Base-by-base conservation (phyloP, 108 stramenopile species). In the Pseudonitzschia delicatissima region DNA sequence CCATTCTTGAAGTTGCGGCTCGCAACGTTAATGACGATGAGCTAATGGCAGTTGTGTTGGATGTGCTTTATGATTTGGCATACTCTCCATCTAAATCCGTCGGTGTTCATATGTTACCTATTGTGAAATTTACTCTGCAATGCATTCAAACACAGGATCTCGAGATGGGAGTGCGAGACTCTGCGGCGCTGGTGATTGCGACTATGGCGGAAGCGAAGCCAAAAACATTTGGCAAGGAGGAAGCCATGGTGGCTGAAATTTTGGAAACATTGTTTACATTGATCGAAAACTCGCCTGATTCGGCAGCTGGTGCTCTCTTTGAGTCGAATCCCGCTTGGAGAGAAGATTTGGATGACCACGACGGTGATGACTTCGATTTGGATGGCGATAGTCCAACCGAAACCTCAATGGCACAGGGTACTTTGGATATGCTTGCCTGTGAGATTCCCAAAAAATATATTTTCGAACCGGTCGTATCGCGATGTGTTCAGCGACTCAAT, bases 361-460 rank as follows among this genome's bases (percentile, higher is more conserved):
- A 87, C 20, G 87, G 87, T 49, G 88, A 91, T 31, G 86, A 86
- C 49, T 87, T 86, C 26, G 86, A 85, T 26, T 83, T 81, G 39
- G 87, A 87, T 33, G 64, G 77, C 52, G 92, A 92, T 47, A 85
- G 85, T 17, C 88, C 94, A 15, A 96, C 91, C 21, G 83, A 92
- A 67, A 96, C 96, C 33, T 82, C 85, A 35, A 95, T 99, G 82
- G 96, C 98, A 9, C 97, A 99, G 68, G 91, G 92, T 17, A 92
- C 91, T 15, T 74, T 99, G 50, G 98, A 99, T 67, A 88, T 91
- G 88, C 68, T 99, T 62, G 98, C 98, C 26, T 94, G 97, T 61
- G 88, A 96, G 74, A 76, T 99, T 13, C 96, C 98, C 12, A 90
- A 92, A 62, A 99, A 97, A 73, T 93, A 88, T 72, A 92, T 96